phyloP scores from a whole-genome alignment of 2,329 filamentous ascomycete genomes.

The Daldinia eschscholtzii region DNA sequence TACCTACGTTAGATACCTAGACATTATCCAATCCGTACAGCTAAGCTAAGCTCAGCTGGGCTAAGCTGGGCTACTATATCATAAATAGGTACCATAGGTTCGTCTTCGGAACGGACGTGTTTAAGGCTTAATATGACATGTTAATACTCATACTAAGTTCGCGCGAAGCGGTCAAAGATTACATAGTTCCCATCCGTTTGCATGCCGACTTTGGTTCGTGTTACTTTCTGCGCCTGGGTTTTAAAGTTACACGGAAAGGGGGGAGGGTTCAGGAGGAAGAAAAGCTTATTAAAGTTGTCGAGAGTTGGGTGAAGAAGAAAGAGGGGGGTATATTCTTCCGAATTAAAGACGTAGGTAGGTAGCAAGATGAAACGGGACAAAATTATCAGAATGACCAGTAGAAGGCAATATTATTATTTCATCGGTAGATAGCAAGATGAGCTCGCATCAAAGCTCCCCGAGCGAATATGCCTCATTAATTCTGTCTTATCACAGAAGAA shows the following conservation, averaged over 20 bases:
- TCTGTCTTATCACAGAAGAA: not conserved
- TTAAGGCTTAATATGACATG: not conserved
- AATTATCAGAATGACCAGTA: not conserved
- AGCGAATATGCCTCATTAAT: slow-evolving; percentile 16
- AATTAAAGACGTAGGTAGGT: not conserved
- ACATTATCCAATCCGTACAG: not conserved
- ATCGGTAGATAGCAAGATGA: not conserved
- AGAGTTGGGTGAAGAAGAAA: too few relatives aligned
- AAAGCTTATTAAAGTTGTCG: not conserved
- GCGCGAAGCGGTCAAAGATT: slow-evolving; percentile 7
- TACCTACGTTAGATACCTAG: too few relatives aligned
- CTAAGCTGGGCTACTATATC: not conserved
- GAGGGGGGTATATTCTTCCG: slow-evolving; percentile 1
- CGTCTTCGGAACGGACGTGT: not conserved
- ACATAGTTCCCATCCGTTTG: not conserved
- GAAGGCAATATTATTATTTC: slow-evolving; percentile 26
- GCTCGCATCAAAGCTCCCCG: slow-evolving; percentile 3
- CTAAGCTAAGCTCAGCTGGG: not conserved
- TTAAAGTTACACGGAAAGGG: not conserved
- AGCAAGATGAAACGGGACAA: not conserved
- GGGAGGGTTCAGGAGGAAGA: not conserved
- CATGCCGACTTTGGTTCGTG: slow-evolving; percentile 7
- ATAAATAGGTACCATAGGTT: not conserved
- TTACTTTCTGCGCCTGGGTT: not conserved
- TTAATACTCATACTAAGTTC: not conserved